These are phyloP conservation scores for Globisporangium polare DNA, from an alignment of 352 stramenopile species.

Conservation along the genomic window DNA sequence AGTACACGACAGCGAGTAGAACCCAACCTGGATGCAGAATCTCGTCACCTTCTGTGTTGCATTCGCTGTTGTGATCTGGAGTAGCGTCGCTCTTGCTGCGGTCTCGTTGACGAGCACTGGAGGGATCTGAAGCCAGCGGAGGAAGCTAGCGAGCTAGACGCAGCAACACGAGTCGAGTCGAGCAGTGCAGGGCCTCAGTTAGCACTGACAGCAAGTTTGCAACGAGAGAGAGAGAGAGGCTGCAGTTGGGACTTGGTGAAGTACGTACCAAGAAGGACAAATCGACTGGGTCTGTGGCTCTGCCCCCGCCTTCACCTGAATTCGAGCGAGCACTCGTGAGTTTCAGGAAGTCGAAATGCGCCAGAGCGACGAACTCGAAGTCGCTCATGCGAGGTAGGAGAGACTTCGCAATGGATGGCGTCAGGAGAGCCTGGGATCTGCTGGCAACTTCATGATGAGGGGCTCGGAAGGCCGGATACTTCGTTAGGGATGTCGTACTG, in stretches of 20 bases:
- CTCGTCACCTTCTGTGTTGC: background rate
- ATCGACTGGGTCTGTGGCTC: too few relatives aligned
- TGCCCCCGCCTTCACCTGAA: too few relatives aligned
- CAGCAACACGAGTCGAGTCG: background rate
- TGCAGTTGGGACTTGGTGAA: too few relatives aligned
- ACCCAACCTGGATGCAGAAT: background rate
- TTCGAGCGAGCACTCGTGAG: background rate
- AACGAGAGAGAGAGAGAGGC: background rate
- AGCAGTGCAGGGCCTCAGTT: background rate
- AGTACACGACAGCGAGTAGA: background rate
- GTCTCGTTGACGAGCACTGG: background rate
- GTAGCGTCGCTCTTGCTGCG: background rate
- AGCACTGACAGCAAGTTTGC: background rate
- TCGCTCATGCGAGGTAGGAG: slow-evolving; percentile 5
- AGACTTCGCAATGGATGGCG: background rate
- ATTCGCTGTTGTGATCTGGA: background rate
- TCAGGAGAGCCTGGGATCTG: background rate
- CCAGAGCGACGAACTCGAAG: slow-evolving; percentile 1
- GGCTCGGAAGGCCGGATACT: too few relatives aligned
- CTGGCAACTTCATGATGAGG: background rate
- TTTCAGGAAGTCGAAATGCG: background rate
- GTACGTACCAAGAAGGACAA: too few relatives aligned
- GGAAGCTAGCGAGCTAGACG: background rate
- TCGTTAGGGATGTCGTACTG: too few relatives aligned
- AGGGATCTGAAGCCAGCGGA: slow-evolving; percentile 3